phyloP scores from a whole-genome alignment of 108 stramenopile species.

The Stephanodiscus minutulus region DNA sequence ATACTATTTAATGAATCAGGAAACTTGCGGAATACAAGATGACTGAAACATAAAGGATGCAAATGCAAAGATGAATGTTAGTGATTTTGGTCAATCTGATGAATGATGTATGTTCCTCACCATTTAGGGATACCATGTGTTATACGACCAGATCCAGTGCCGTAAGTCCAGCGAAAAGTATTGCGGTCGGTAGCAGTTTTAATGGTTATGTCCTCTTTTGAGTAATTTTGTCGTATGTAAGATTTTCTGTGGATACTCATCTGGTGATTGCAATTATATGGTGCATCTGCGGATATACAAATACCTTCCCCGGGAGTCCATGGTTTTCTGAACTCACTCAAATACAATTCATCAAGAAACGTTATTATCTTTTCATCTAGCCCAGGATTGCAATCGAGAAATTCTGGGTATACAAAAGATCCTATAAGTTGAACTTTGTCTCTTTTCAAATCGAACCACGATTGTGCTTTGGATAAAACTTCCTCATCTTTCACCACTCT shows the following conservation, averaged over 20 bases:
- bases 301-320: not conserved
- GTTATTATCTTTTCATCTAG: not conserved
- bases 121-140: constrained; percentile 1
- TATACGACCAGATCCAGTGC: not conserved
- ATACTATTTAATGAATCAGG: constrained; percentile 3
- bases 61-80: too few relatives aligned
- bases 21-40: not conserved
- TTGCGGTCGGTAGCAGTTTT: not conserved
- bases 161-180: constrained; percentile 1
- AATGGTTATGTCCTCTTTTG: not conserved
- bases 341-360: not conserved
- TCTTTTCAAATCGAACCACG: constrained; percentile 1
- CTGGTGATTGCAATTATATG: not conserved
- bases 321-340: not conserved
- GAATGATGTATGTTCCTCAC: not conserved
- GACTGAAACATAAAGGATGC: not conserved
- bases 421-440: not conserved
- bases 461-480: not conserved
- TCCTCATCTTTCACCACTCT: not conserved
- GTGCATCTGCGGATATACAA: not conserved
- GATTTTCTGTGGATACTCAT: not conserved
- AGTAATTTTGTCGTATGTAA: not conserved
- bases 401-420: not conserved
- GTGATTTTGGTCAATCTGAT: not conserved
- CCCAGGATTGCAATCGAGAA: not conserved